Evolutionary conservation across 2,329 filamentous ascomycete genomes (phyloP).

Genomic region (Podosphaera fusca): DNA sequence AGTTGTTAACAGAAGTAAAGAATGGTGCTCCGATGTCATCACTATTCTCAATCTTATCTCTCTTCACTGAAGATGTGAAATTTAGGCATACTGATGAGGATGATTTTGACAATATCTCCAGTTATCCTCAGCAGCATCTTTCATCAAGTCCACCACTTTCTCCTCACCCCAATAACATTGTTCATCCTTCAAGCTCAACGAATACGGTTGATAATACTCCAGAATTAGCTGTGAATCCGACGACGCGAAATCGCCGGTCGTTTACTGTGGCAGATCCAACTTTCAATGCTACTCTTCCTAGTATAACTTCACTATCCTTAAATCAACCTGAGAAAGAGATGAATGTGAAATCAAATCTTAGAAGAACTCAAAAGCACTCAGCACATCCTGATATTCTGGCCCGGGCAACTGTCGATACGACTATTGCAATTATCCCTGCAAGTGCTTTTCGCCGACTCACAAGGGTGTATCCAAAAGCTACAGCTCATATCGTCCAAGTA

Average conservation of each 20-base stretch:
- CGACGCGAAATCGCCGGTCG: constrained; percentile 24
- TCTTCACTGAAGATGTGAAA: constrained; percentile 89
- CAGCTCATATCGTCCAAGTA: constrained; percentile 91
- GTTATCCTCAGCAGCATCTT: neutral
- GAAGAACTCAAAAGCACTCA: constrained; percentile 37
- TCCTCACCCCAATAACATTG: constrained; percentile 10
- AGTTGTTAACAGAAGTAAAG: constrained; percentile 86
- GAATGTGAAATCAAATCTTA: constrained; percentile 16
- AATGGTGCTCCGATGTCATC: constrained; percentile 98
- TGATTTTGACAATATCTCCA: constrained; percentile 13
- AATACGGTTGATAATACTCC: constrained; percentile 14
- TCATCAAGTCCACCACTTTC: neutral
- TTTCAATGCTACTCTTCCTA: constrained; percentile 23
- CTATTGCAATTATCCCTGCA: constrained; percentile 92
- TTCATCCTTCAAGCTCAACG: constrained; percentile 15
- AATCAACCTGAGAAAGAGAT: constrained; percentile 21
- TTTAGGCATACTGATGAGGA: constrained; percentile 46
- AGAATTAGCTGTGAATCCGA: constrained; percentile 21
- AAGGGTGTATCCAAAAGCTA: constrained; percentile 83
- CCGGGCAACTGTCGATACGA: constrained; percentile 87
- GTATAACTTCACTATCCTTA: constrained; percentile 54
- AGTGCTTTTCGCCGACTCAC: constrained; percentile 87
- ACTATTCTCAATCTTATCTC: constrained; percentile 82
- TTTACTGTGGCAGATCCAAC: constrained; percentile 14
- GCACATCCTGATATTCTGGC: constrained; percentile 93